Conservation (phyloP, 805 yeast genomes). For the Metschnikowia similis region DNA sequence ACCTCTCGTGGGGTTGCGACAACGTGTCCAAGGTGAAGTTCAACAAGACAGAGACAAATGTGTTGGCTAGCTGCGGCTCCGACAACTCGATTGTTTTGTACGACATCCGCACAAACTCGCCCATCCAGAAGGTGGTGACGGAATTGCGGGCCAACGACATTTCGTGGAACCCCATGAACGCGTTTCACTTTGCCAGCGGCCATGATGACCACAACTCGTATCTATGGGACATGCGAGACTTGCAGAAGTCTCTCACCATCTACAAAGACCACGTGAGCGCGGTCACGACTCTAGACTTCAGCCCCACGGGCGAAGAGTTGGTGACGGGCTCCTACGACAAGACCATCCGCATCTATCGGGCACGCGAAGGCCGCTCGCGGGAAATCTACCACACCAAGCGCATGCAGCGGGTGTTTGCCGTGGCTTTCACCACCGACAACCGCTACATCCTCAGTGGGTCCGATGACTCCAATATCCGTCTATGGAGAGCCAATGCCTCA, state of each 20-base stretch:
- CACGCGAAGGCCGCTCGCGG: conserved; percentile 83
- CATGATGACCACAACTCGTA: conserved; percentile 94
- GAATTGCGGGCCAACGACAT: conserved; percentile 78
- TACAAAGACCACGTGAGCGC: conserved; percentile 96
- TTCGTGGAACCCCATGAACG: conserved; percentile 98
- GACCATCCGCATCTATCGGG: conserved; percentile 75
- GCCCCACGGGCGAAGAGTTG: conserved; percentile 95
- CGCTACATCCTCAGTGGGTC: conserved; percentile 85
- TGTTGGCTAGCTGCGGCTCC: conserved; percentile 77
- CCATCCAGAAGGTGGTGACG: conserved; percentile 86
- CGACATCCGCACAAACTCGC: conserved; percentile 85
- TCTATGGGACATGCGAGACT: conserved; percentile 93
- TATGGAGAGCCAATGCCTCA: conserved; percentile 88
- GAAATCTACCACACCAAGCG: conserved; percentile 96
- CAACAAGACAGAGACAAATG: conserved; percentile 84
- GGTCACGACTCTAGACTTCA: conserved; percentile 88
- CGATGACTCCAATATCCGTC: conserved; percentile 91
- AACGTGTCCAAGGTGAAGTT: conserved; percentile 78
- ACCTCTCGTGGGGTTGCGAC: conserved; percentile 96
- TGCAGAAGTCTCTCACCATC: conserved; percentile 75
- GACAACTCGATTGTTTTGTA: conserved; percentile 89
- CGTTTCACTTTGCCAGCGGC: conserved; percentile 87
- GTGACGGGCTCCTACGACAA: conserved; percentile 95
- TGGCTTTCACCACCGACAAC: conserved; percentile 83
- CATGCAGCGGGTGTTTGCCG: conserved; percentile 91